A percentile compares a stretch with the other conserved stretches of the same genome.
These are phyloP conservation scores for Tubosaeta sp. DNA, from an alignment of 768 basidiomycete genomes.

Conservation along the genomic window DNA sequence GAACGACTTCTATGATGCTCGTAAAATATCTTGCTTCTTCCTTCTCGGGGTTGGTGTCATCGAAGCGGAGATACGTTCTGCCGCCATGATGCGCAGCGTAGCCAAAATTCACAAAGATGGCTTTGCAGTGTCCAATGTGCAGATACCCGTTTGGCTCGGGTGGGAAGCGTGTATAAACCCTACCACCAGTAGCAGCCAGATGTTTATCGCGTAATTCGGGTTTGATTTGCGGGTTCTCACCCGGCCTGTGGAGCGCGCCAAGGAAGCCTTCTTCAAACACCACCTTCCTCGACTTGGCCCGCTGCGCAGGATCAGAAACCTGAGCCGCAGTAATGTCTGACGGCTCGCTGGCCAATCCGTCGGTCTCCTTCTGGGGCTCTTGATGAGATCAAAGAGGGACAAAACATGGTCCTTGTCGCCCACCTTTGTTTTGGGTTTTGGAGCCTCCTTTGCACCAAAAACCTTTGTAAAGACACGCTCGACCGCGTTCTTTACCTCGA, in stretches of 20 bases:
- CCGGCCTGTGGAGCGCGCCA: conserved; percentile 86
- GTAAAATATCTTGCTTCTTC: conserved; percentile 97
- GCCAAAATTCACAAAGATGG: conserved; percentile 98
- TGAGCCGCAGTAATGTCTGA: conserved; percentile 22
- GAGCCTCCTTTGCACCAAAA: conserved; percentile 70
- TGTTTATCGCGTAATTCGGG: conserved; percentile 77
- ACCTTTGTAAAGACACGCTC: conserved; percentile 62
- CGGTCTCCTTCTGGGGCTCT: conserved; percentile 48
- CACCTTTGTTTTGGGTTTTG: conserved; percentile 67
- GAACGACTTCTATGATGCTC: conserved; percentile 89
- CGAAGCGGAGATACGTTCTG: conserved; percentile 89
- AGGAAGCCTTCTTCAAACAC: conserved; percentile 97
- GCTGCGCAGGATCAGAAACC: conserved; percentile 33
- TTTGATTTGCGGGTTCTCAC: conserved; percentile 85
- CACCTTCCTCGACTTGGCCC: conserved; percentile 42
- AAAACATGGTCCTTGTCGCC: conserved; percentile 1
- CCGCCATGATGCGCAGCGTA: conserved; percentile 94
- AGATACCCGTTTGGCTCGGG: conserved; percentile 98
- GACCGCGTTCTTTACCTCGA: conserved; percentile 79
- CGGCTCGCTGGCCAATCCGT: conserved; percentile 12
- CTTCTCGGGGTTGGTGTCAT: conserved; percentile 98
- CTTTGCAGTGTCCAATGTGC: conserved; percentile 96
- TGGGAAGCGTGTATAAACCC: conserved; percentile 94
- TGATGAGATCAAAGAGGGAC: conserved; percentile 15
- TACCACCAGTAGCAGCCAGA: conserved; percentile 70